Evolutionary conservation across 78 protist genomes (phyloP).

Genomic region (Dictyostelium brefeldianum): DNA sequence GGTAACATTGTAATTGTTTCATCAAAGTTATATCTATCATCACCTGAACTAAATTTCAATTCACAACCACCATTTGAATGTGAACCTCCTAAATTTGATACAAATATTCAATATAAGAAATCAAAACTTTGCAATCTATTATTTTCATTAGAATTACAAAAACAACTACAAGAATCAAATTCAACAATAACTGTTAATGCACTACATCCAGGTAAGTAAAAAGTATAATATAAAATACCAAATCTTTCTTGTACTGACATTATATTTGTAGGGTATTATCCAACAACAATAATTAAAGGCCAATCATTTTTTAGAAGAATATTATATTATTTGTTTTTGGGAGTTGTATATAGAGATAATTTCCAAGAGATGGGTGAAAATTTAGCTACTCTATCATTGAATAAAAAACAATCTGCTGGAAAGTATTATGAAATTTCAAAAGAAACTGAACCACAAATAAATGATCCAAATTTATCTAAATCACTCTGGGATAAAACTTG

Average conservation of each 20-base stretch:
- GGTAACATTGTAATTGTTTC: conserved; percentile 9
- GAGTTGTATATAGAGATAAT: background rate
- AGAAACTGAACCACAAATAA: background rate
- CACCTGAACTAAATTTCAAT: conserved; percentile 24
- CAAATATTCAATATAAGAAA: background rate
- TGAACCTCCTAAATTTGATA: background rate
- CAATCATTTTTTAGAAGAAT: background rate
- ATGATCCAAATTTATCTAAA: background rate
- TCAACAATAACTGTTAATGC: conserved; percentile 23
- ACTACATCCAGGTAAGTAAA: conserved; percentile 49
- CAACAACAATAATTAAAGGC: background rate
- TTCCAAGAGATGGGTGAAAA: background rate
- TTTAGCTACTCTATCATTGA: background rate
- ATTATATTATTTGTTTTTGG: background rate
- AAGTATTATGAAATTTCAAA: background rate
- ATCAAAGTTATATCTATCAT: background rate
- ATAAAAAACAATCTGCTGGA: background rate
- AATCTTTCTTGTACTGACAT: too few relatives aligned
- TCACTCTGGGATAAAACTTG: conserved; percentile 16
- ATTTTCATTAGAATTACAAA: conserved; percentile 31
- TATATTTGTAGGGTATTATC: background rate
- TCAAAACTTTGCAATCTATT: conserved; percentile 50
- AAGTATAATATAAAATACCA: too few relatives aligned
- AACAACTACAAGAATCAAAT: background rate
- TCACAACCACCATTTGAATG: background rate